These are phyloP conservation scores for Coemansia sp. DNA, from an alignment of 192 early-diverging fungal species.

Conservation along the genomic window DNA sequence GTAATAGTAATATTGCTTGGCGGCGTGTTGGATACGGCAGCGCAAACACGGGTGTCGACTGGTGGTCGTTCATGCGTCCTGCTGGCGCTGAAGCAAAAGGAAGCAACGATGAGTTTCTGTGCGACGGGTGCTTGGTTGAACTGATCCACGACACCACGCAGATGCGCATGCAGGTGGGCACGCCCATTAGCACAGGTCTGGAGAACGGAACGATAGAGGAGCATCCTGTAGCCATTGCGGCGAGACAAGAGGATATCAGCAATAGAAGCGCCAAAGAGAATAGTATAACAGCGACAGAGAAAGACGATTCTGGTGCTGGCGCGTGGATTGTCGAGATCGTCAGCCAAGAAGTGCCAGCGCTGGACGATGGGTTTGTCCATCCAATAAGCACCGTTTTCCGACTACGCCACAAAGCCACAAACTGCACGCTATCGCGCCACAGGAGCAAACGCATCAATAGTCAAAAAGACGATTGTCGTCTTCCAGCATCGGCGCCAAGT, in stretches of 20 bases:
- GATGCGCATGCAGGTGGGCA: neutral
- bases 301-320: neutral
- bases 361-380: neutral
- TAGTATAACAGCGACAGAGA: no score
- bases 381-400: neutral
- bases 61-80: neutral
- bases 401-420: neutral
- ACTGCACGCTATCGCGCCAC: neutral
- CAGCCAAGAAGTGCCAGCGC: neutral
- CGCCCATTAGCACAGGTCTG: neutral
- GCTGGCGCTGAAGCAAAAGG: neutral
- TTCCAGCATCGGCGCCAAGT: neutral
- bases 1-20: slow-evolving; percentile 85
- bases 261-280: no score
- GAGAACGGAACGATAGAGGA: neutral
- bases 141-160: slow-evolving; percentile 61
- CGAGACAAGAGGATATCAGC: neutral
- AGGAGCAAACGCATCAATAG: neutral
- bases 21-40: slow-evolving; percentile 26
- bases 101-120: slow-evolving; percentile 59
- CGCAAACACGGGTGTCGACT: neutral
- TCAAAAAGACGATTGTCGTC: no score
- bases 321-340: slow-evolving; percentile 2
- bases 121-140: slow-evolving; percentile 79
- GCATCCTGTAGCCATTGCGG: neutral